Percentiles rank a stretch among this genome's conserved stretches.
Evolutionary conservation across 345 rosid genomes (phyloP).

Genomic region (Cochlearia excelsa): DNA sequence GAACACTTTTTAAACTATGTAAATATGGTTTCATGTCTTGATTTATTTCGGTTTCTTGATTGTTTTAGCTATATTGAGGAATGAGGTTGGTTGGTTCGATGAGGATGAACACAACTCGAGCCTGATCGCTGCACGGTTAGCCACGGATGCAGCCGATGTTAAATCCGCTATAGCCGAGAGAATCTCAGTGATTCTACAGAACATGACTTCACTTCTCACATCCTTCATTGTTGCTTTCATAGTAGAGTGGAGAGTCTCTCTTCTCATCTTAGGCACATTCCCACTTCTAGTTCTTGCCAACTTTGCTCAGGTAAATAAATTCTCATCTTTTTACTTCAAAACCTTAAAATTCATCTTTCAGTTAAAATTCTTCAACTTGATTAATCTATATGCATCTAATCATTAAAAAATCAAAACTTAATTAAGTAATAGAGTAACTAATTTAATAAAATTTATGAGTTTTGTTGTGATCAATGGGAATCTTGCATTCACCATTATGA

Average conservation of each 20-base stretch:
- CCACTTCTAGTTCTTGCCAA: conserved; percentile 97
- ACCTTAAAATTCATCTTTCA: background rate
- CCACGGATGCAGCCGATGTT: conserved; percentile 93
- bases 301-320: conserved; percentile 82
- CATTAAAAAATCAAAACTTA: conserved; percentile 27
- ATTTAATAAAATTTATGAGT: background rate
- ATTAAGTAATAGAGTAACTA: background rate
- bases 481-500: conserved; percentile 36
- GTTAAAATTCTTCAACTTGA: background rate
- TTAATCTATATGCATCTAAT: conserved; percentile 4
- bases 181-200: conserved; percentile 92
- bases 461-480: conserved; percentile 38
- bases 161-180: conserved; percentile 98
- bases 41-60: background rate
- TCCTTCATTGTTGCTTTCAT: conserved; percentile 97
- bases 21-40: no score
- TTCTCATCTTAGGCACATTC: conserved; percentile 89
- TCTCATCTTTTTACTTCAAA: background rate
- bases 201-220: conserved; percentile 98
- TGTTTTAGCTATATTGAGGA: conserved; percentile 75
- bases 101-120: conserved; percentile 99
- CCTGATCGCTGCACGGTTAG: conserved; percentile 76
- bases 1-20: background rate
- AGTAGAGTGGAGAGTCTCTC: conserved; percentile 98
- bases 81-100: conserved; percentile 99